phyloP scores from a whole-genome alignment of 768 basidiomycete species.

The Suillus subaureus region DNA sequence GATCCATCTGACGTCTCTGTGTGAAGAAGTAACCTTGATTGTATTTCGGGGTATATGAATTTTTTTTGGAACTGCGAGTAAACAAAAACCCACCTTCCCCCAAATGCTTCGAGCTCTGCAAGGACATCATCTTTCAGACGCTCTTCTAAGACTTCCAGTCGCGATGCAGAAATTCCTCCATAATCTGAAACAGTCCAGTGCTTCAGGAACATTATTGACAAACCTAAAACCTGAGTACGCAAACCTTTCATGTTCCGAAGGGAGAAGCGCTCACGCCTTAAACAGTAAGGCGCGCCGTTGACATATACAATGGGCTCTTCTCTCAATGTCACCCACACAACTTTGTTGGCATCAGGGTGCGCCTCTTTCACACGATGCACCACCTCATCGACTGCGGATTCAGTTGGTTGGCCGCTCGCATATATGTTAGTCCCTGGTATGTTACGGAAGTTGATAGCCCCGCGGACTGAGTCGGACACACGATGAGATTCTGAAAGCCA shows the following conservation, averaged over 20 bases:
- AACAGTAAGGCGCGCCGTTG: conserved; percentile 90
- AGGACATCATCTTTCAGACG: conserved; percentile 87
- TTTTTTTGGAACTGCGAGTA: not conserved
- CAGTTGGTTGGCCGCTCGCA: conserved; percentile 90
- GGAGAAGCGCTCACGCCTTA: conserved; percentile 82
- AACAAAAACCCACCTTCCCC: conserved; percentile 62
- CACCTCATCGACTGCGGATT: conserved; percentile 82
- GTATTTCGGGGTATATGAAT: conserved; percentile 2
- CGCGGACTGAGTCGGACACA: conserved; percentile 72
- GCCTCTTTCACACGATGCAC: conserved; percentile 61
- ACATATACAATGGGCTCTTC: conserved; percentile 93
- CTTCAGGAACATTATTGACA: conserved; percentile 3
- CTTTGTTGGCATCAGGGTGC: conserved; percentile 59
- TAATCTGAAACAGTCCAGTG: conserved; percentile 59
- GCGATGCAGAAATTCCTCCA: conserved; percentile 89
- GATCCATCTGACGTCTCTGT: conserved; percentile 86
- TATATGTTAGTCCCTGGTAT: conserved; percentile 82
- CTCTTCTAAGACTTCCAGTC: conserved; percentile 90
- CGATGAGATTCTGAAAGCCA: conserved; percentile 78
- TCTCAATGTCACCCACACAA: conserved; percentile 92
- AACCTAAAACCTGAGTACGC: conserved; percentile 7
- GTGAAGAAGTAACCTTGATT: conserved; percentile 76
- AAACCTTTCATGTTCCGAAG: conserved; percentile 93
- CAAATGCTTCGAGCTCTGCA: conserved; percentile 79
- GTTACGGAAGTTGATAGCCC: conserved; percentile 94